phyloP scores from a whole-genome alignment of 805 yeast species.

The Starmerella bacillaris region DNA sequence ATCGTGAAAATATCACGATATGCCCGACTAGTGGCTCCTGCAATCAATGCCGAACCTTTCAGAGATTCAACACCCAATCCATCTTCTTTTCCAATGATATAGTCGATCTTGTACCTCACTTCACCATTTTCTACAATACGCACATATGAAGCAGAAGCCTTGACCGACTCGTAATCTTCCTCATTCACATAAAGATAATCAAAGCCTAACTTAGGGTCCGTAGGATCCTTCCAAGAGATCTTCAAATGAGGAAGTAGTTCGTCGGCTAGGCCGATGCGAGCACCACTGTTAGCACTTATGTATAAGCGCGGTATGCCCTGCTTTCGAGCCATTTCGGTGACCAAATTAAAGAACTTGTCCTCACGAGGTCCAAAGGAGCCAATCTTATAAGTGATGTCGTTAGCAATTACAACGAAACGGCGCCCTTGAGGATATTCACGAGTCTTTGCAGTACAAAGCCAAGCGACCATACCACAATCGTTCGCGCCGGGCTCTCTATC shows the following conservation, averaged over 20 bases:
- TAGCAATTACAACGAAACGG: slow-evolving; percentile 79
- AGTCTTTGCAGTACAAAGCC: slow-evolving; percentile 75
- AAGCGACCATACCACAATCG: slow-evolving; percentile 93
- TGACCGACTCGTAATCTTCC: slow-evolving; percentile 40
- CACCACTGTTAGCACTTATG: slow-evolving; percentile 97
- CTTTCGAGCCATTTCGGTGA: slow-evolving; percentile 77
- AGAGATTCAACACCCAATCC: slow-evolving; percentile 98
- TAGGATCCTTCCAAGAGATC: slow-evolving; percentile 79
- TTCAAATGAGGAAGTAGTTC: slow-evolving; percentile 76
- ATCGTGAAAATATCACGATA: slow-evolving; percentile 94
- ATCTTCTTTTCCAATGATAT: slow-evolving; percentile 84
- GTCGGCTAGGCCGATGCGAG: slow-evolving; percentile 95
- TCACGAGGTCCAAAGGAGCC: slow-evolving; percentile 98
- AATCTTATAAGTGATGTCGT: slow-evolving; percentile 92
- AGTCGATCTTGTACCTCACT: slow-evolving; percentile 59
- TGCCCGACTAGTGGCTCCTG: slow-evolving; percentile 96
- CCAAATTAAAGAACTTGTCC: slow-evolving; percentile 78
- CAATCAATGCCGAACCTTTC: slow-evolving; percentile 94
- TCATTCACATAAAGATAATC: slow-evolving; percentile 65
- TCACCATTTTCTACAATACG: slow-evolving; percentile 70
- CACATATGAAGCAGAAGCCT: slow-evolving; percentile 19
- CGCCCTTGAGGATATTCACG: slow-evolving; percentile 97
- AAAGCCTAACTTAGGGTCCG: slow-evolving; percentile 70
- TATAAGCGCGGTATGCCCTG: slow-evolving; percentile 90
- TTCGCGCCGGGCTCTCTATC: slow-evolving; percentile 94